A percentile compares a stretch with the other conserved stretches of the same genome.
Evolutionary conservation across 2,329 filamentous ascomycete genomes (phyloP).

Genomic region (Geoglossum cookeanum): DNA sequence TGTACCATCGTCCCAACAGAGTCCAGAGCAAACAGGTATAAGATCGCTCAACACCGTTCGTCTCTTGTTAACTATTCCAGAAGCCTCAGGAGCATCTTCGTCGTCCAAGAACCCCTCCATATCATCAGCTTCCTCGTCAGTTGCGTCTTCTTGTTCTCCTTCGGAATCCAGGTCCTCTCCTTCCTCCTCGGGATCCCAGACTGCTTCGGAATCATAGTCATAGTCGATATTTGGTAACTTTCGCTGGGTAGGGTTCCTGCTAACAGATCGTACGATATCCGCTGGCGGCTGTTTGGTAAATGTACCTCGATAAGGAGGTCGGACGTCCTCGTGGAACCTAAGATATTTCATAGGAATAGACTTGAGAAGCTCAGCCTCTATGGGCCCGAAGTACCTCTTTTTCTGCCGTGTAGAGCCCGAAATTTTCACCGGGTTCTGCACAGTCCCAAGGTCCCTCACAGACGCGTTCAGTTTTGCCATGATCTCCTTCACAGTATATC

Average conservation of each 20-base stretch:
- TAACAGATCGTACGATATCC: constrained; percentile 25
- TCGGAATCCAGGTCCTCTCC: constrained; percentile 46
- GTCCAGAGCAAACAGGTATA: constrained; percentile 56
- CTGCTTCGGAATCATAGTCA: constrained; percentile 70
- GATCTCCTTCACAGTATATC: background rate
- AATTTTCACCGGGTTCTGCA: background rate
- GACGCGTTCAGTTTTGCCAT: constrained; percentile 11
- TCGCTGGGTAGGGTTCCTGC: constrained; percentile 34
- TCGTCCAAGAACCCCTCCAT: constrained; percentile 85
- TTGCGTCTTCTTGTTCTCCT: constrained; percentile 47
- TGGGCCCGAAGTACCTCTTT: constrained; percentile 14
- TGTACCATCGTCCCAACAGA: constrained; percentile 58
- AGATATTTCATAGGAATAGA: constrained; percentile 43
- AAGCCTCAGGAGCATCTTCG: constrained; percentile 41
- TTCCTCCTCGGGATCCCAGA: constrained; percentile 68
- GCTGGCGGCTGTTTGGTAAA: constrained; percentile 39
- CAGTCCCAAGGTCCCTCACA: constrained; percentile 14
- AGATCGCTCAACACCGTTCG: constrained; percentile 45
- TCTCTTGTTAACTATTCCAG: constrained; percentile 23
- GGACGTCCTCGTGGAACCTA: constrained; percentile 43
- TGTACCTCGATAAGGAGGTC: constrained; percentile 55
- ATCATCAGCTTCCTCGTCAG: constrained; percentile 60
- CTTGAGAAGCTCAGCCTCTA: constrained; percentile 24
- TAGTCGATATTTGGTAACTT: constrained; percentile 49
- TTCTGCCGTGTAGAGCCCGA: background rate